These are phyloP conservation scores for Hirsutella thompsonii DNA, from an alignment of 2,329 filamentous ascomycete genomes.

Conservation along the genomic window DNA sequence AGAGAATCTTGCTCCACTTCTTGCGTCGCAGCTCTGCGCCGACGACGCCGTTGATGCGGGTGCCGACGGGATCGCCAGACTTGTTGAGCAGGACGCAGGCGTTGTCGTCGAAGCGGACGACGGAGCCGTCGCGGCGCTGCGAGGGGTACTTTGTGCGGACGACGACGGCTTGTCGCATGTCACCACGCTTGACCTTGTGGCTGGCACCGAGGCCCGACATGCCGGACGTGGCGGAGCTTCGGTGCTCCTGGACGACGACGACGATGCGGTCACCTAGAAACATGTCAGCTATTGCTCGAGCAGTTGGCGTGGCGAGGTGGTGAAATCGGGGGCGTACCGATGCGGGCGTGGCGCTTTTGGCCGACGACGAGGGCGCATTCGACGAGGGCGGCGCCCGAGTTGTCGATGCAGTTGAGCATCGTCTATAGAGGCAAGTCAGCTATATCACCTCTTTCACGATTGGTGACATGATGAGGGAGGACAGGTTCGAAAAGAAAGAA, in stretches of 20 bases:
- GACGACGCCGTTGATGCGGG: conserved; percentile 83
- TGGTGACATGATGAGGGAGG: too few relatives aligned
- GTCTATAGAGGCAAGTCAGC: conserved; percentile 43
- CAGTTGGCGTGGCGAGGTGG: not conserved
- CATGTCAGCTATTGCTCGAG: conserved; percentile 1
- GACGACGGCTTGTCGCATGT: conserved; percentile 91
- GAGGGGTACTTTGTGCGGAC: conserved; percentile 84
- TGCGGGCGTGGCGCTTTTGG: conserved; percentile 76
- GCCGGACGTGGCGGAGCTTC: conserved; percentile 60
- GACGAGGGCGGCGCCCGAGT: conserved; percentile 92
- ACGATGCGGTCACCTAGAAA: conserved; percentile 82
- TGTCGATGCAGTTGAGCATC: conserved; percentile 99
- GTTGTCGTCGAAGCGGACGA: conserved; percentile 93
- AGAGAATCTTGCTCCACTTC: conserved; percentile 98
- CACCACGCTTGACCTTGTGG: conserved; percentile 90
- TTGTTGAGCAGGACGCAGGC: conserved; percentile 97
- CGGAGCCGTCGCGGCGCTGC: conserved; percentile 76
- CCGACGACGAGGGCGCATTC: conserved; percentile 90
- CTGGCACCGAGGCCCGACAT: conserved; percentile 60
- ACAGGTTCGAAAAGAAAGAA: too few relatives aligned
- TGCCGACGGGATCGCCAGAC: conserved; percentile 87
- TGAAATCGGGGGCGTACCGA: conserved; percentile 49
- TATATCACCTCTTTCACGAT: not conserved
- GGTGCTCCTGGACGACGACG: conserved; percentile 94
- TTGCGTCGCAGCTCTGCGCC: conserved; percentile 79